Conservation (phyloP, 768 basidiomycete species). For the Amanita inopinata region DNA sequence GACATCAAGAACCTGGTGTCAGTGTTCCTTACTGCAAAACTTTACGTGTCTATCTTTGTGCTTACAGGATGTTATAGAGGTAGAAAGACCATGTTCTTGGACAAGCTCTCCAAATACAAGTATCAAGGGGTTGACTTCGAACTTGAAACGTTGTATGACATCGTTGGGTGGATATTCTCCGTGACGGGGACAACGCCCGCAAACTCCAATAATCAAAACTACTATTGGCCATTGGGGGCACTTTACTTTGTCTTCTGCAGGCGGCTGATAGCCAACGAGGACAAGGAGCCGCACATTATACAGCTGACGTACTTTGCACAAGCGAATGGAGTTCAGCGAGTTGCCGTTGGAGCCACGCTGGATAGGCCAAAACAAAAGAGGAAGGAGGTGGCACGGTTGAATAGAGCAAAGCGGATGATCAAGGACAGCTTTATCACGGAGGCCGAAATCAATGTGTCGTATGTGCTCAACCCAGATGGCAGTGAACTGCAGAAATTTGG, state of each 20-base stretch:
- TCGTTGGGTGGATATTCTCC: slow-evolving; percentile 7
- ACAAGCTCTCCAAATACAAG: neutral
- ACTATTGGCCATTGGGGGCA: slow-evolving; percentile 5
- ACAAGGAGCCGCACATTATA: slow-evolving; percentile 1
- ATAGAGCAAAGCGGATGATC: neutral
- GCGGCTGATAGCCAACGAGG: neutral
- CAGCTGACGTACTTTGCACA: slow-evolving; percentile 2
- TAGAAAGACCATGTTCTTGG: too few relatives aligned
- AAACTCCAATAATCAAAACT: neutral
- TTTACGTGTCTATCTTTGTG: too few relatives aligned
- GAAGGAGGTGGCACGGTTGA: neutral
- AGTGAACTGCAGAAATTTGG: neutral
- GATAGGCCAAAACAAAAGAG: neutral
- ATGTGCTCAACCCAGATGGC: neutral
- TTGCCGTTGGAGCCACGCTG: neutral
- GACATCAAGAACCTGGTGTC: too few relatives aligned
- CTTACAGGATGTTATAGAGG: too few relatives aligned
- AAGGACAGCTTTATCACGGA: neutral
- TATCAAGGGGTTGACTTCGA: slow-evolving; percentile 3
- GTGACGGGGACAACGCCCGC: slow-evolving; percentile 1
- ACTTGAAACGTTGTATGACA: neutral
- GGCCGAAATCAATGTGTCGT: neutral
- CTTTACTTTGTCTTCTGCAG: slow-evolving; percentile 1
- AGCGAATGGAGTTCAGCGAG: neutral
- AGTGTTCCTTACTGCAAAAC: too few relatives aligned